Conservation (phyloP, 352 stramenopile genomes). For the Phytopythium chamaehyphon region DNA sequence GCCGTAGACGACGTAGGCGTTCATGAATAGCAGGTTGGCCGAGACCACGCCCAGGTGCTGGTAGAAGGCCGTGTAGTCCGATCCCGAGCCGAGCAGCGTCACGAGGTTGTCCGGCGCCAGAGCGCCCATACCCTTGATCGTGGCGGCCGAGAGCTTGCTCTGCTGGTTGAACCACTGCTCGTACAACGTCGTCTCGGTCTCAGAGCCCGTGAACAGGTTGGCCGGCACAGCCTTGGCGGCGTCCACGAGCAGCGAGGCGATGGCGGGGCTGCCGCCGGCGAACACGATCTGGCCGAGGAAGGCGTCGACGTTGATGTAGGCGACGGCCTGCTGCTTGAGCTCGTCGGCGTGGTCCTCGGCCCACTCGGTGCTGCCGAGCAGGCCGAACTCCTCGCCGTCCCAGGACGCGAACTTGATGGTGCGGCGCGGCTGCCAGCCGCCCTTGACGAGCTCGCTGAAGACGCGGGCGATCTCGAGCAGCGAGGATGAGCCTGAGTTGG, state of each 20-base stretch:
- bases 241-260: slow-evolving; percentile 29
- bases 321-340: slow-evolving; percentile 25
- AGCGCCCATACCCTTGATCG: slow-evolving; percentile 1
- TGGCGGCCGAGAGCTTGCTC: not conserved
- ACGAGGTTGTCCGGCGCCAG: slow-evolving; percentile 25
- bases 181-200: slow-evolving; percentile 8
- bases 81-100: slow-evolving; percentile 36
- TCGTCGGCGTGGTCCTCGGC: slow-evolving; percentile 7
- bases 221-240: slow-evolving; percentile 29
- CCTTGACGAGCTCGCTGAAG: slow-evolving; percentile 32
- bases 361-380: slow-evolving; percentile 52
- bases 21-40: slow-evolving; percentile 47
- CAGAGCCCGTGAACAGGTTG: slow-evolving; percentile 9
- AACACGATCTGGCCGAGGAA: slow-evolving; percentile 38
- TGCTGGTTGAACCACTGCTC: slow-evolving; percentile 8
- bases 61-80: slow-evolving; percentile 67
- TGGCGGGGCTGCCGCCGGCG: slow-evolving; percentile 32
- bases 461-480: slow-evolving; percentile 63
- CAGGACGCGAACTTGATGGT: slow-evolving; percentile 67
- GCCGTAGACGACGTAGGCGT: slow-evolving; percentile 29
- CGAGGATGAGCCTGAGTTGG: slow-evolving; percentile 50
- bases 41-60: slow-evolving; percentile 67
- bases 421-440: slow-evolving; percentile 50
- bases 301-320: slow-evolving; percentile 68
- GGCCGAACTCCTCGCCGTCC: slow-evolving; percentile 65